Percentiles rank a stretch among this genome's conserved stretches.
Evolutionary conservation across 2,329 filamentous ascomycete species (phyloP).

Genomic region (Thielaviopsis euricoi): DNA sequence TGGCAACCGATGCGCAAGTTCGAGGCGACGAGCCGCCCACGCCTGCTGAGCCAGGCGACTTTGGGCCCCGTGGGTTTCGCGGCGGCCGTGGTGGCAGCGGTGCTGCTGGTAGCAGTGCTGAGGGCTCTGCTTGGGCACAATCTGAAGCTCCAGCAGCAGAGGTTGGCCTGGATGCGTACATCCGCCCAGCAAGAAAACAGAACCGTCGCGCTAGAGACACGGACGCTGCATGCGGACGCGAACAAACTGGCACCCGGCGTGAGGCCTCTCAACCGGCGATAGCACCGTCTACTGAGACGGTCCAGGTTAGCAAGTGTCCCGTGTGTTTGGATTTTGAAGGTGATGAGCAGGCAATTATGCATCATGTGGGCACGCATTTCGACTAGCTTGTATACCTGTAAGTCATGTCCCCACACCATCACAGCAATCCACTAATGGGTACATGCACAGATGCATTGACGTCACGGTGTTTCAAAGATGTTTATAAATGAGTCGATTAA

Average conservation of each 20-base stretch:
- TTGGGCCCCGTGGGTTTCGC: background rate
- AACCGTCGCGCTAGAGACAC: background rate
- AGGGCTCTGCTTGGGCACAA: constrained; percentile 20
- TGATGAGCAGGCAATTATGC: constrained; percentile 49
- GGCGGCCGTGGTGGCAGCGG: constrained; percentile 17
- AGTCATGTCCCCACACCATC: background rate
- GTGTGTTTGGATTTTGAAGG: constrained; percentile 51
- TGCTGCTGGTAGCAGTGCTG: constrained; percentile 20
- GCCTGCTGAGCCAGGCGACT: constrained; percentile 8
- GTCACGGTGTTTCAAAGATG: background rate
- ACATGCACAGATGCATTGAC: no score
- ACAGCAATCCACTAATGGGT: background rate
- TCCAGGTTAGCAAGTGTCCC: constrained; percentile 32
- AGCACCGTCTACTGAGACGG: background rate
- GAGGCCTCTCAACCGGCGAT: background rate
- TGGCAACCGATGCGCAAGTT: constrained; percentile 21
- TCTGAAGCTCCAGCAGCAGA: constrained; percentile 22
- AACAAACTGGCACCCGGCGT: background rate
- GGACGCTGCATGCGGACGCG: background rate
- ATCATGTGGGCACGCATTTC: constrained; percentile 49
- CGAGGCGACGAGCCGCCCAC: constrained; percentile 10
- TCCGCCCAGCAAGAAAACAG: constrained; percentile 21
- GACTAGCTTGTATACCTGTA: background rate
- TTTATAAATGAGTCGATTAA: no score
- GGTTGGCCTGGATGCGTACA: constrained; percentile 34